Conservation (phyloP, 2,329 filamentous ascomycete genomes). For the Ustulina deusta region DNA sequence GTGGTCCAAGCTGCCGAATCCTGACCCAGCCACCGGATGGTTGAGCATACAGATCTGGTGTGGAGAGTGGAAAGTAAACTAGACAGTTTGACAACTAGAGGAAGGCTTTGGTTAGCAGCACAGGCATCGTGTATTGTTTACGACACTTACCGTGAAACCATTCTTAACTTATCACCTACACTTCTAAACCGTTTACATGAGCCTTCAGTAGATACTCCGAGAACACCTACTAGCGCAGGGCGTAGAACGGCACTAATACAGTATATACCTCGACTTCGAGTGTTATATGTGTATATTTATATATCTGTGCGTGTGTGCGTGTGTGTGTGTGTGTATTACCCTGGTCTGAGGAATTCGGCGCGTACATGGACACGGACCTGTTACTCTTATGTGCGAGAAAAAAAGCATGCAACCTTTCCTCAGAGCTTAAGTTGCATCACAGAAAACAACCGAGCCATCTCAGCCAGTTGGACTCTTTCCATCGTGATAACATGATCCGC, state of each 20-base stretch:
- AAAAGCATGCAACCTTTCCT: constrained; percentile 3
- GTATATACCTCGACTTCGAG: not conserved
- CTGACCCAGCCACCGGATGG: not conserved
- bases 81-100: not conserved
- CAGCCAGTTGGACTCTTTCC: constrained; percentile 1
- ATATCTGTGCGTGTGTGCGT: too few species aligned
- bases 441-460: not conserved
- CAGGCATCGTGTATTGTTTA: not conserved
- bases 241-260: not conserved
- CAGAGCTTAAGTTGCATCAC: not conserved
- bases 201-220: not conserved
- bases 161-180: not conserved
- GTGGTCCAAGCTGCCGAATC: constrained; percentile 17
- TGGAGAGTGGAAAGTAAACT: not conserved
- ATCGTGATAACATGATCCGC: constrained; percentile 1
- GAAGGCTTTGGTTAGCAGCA: not conserved
- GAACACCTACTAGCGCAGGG: not conserved
- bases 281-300: not conserved
- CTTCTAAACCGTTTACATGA: not conserved
- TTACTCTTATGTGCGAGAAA: not conserved
- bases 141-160: not conserved
- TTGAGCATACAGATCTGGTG: not conserved
- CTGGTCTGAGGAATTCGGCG: not conserved
- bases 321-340: too few species aligned
- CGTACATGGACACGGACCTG: not conserved